phyloP scores from a whole-genome alignment of 164 flowering plant species.

The Annona cherimola region DNA sequence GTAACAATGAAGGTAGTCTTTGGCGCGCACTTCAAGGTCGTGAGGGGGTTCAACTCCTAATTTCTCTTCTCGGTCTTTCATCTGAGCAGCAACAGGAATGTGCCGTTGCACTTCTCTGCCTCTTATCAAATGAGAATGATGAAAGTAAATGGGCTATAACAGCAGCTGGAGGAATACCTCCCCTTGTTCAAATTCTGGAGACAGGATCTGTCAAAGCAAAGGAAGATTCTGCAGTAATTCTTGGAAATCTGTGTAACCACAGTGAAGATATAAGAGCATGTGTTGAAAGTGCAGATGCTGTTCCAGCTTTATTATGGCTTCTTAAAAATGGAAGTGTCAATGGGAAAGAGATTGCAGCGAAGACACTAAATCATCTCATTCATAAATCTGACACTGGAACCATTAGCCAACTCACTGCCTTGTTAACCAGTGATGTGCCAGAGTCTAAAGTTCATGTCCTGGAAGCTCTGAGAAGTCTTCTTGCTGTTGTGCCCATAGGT shows the following conservation, averaged over 20 bases:
- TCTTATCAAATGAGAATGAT: constrained; percentile 87
- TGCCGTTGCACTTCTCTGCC: constrained; percentile 86
- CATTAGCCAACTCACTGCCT: constrained; percentile 88
- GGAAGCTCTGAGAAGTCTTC: constrained; percentile 89
- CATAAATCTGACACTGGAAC: constrained; percentile 97
- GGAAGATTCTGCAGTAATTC: constrained; percentile 92
- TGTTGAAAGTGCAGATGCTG: constrained; percentile 99
- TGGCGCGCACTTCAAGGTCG: constrained; percentile 98
- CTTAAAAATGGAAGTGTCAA: constrained; percentile 87
- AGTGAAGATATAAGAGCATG: constrained; percentile 99
- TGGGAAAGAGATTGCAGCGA: constrained; percentile 95
- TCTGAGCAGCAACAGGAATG: constrained; percentile 99
- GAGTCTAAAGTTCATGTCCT: constrained; percentile 90
- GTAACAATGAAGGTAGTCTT: constrained; percentile 72
- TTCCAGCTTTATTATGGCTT: constrained; percentile 95
- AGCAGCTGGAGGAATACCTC: constrained; percentile 99
- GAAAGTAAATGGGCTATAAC: constrained; percentile 99
- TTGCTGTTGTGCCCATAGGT: constrained; percentile 67
- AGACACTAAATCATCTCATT: constrained; percentile 86
- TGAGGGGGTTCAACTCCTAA: constrained; percentile 93
- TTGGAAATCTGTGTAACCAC: constrained; percentile 91
- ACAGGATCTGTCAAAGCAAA: constrained; percentile 94
- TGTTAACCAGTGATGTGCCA: constrained; percentile 87
- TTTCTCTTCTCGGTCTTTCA: constrained; percentile 95
- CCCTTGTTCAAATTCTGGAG: constrained; percentile 96